These are phyloP conservation scores for Diaporthe capsici DNA, from an alignment of 2,329 filamentous ascomycete species.

Conservation along the genomic window DNA sequence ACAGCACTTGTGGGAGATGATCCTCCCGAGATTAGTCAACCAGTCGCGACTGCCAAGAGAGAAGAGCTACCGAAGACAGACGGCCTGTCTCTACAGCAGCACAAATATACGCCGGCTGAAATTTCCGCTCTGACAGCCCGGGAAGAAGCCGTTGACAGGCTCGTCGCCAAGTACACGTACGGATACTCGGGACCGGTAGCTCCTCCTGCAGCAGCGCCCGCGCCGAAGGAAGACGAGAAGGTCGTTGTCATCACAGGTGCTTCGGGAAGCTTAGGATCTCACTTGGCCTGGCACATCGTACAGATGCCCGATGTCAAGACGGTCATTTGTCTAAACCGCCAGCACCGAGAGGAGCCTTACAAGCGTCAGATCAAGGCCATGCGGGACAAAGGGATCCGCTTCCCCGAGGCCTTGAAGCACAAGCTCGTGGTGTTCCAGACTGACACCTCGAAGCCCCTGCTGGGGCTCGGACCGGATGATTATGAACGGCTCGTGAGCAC, in stretches of 20 bases:
- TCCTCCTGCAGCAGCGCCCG: not conserved
- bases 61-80: not conserved
- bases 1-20: not conserved
- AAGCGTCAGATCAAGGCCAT: constrained; percentile 1
- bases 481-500: constrained; percentile 54
- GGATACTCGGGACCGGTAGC: constrained; percentile 33
- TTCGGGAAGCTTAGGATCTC: constrained; percentile 55
- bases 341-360: constrained; percentile 49
- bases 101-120: not conserved
- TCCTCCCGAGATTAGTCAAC: not conserved
- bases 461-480: constrained; percentile 56
- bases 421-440: constrained; percentile 59
- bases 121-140: not conserved
- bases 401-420: constrained; percentile 31
- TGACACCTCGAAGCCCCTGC: constrained; percentile 55
- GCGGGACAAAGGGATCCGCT: constrained; percentile 41
- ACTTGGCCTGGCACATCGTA: constrained; percentile 49
- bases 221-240: not conserved
- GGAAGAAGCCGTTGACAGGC: constrained; percentile 6
- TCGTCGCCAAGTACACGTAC: constrained; percentile 46
- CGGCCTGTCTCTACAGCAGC: not conserved
- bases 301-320: constrained; percentile 46
- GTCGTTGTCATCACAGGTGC: constrained; percentile 56
- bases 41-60: not conserved
- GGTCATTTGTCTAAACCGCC: constrained; percentile 63